These are phyloP conservation scores for Naganishia cerealis DNA, from an alignment of 1,284 basidiomycete genomes.

Conservation along the genomic window DNA sequence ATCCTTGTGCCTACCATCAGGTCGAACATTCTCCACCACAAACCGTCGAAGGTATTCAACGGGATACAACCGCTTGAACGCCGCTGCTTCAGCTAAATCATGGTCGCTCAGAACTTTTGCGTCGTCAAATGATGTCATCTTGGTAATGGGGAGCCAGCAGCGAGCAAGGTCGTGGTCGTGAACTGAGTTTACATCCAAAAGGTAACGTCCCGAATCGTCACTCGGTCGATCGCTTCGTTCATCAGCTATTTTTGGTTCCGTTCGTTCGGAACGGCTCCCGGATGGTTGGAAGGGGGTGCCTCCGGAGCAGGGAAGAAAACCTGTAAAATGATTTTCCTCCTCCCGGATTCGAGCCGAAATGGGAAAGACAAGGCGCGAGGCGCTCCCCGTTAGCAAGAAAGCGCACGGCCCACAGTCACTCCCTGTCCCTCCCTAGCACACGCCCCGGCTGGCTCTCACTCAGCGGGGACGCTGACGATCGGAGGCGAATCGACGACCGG, in stretches of 20 bases:
- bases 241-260: background rate
- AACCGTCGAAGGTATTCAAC: slow-evolving; percentile 76
- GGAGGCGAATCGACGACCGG: slow-evolving; percentile 28
- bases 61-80: slow-evolving; percentile 80
- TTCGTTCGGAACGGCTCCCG: background rate
- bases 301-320: background rate
- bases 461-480: slow-evolving; percentile 23
- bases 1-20: slow-evolving; percentile 68
- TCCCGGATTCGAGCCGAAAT: too few relatives aligned
- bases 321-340: too few relatives aligned
- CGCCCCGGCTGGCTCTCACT: slow-evolving; percentile 1
- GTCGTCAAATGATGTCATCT: slow-evolving; percentile 1
- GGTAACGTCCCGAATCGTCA: background rate
- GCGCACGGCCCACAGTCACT: too few relatives aligned
- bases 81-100: slow-evolving; percentile 56
- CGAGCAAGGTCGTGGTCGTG: too few relatives aligned
- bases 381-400: too few relatives aligned
- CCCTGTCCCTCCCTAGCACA: background rate
- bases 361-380: too few relatives aligned
- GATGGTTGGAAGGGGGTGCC: background rate
- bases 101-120: background rate
- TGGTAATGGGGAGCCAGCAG: background rate
- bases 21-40: slow-evolving; percentile 67
- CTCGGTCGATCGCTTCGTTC: background rate
- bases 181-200: background rate